phyloP scores from a whole-genome alignment of 768 basidiomycete species.

The Rhodotorula paludigena region DNA sequence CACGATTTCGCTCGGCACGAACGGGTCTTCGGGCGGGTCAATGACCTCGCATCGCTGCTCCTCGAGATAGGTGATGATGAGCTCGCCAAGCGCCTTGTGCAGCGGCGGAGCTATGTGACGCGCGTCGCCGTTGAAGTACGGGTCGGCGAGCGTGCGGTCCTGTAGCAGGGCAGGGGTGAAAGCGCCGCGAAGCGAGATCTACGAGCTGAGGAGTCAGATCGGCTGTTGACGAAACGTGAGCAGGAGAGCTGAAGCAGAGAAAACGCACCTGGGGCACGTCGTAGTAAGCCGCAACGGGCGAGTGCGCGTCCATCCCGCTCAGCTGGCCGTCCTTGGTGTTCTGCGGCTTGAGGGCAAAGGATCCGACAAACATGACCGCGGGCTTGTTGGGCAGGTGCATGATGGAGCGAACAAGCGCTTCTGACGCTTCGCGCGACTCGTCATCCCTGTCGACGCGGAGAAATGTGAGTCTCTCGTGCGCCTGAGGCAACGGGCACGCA shows the following conservation, averaged over 20 bases:
- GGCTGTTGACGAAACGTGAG: background rate
- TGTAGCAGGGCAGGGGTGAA: background rate
- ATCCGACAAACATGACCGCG: background rate
- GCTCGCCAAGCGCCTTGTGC: background rate
- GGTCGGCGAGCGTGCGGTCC: background rate
- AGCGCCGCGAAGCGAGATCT: background rate
- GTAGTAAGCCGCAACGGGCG: background rate
- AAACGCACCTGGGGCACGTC: background rate
- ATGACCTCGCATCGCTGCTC: background rate
- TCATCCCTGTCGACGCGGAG: background rate
- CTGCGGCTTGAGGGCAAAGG: background rate
- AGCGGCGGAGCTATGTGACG: conserved; percentile 1
- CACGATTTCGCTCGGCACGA: background rate
- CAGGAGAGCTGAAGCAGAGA: background rate
- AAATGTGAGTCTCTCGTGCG: background rate
- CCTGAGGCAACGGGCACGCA: background rate
- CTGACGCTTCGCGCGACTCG: background rate
- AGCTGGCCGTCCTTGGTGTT: too few species aligned
- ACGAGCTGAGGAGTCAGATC: background rate
- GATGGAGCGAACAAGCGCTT: background rate
- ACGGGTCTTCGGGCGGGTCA: background rate
- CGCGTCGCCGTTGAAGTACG: background rate
- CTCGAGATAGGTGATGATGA: background rate
- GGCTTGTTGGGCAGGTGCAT: background rate
- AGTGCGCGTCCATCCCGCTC: background rate